Base-by-base conservation (phyloP, 345 rosid genomes). In the Lagerstroemia speciosa region DNA sequence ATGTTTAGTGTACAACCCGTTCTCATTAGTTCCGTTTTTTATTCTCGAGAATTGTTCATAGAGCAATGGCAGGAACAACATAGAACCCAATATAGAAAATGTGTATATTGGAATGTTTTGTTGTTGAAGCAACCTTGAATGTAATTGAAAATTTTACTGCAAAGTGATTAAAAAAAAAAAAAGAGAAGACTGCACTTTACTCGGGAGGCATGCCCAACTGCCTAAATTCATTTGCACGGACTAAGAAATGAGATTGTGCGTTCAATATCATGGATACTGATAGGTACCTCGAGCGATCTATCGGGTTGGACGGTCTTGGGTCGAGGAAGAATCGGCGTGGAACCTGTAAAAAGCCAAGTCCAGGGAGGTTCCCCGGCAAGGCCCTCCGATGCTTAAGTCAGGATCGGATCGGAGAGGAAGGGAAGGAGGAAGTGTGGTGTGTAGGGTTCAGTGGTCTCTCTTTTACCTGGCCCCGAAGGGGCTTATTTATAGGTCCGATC, bases 1-100 rank as follows among this genome's bases (percentile, higher is more conserved):
- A 71, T 72, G 38, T 37, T 50, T 72, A 65, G 57, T 41, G 14
- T 9, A 41, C 46, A 41, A 9, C n/a, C 45, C 37, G 31, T 38
- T 12, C 53, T 17, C 32, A 33, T 63, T 45, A 70, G 53, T 30
- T 20, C 32, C 16, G 29, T 26, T 53, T 24, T 58, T 26, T 12
- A 57, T 14, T 27, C 24, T 15, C 1, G 40, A 36, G 45, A 1
- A 62, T 34, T 6, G 40, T 34, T 15, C 66, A 36, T 34, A 64
- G 45, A 16, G 64, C 45, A 45, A 64, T 0, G 14, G 66, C 12
- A 5, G 45, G 24, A 64, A 64, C 30, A 16, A 45, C 66, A 11
- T 14, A 22, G 27, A 58, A 26, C 63, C 63, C 60, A 22, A 58
- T 27, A 27, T 7, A 27, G 63, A 58, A 27, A 9, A 27, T 30